Conservation (phyloP, 225 moss, liverwort and hornwort species). For the Physcomitrellopsis africana region DNA sequence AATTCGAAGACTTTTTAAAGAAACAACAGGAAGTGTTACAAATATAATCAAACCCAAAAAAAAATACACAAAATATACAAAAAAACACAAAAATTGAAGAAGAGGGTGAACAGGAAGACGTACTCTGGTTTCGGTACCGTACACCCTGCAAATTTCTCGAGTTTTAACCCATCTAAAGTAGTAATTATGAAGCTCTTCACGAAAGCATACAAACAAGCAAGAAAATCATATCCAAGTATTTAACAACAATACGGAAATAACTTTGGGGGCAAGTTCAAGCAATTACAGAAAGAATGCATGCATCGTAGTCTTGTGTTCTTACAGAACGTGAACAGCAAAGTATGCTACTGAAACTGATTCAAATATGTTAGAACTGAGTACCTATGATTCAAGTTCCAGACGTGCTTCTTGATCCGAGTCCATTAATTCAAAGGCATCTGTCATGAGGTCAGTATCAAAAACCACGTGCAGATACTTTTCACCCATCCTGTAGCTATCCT, state of each 20-base stretch:
- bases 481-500: conserved; percentile 60
- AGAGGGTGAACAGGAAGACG: conserved; percentile 41
- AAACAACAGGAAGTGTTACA: conserved; percentile 8
- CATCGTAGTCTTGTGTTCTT: neutral
- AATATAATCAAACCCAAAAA: neutral
- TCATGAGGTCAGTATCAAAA: conserved; percentile 91
- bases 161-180: conserved; percentile 56
- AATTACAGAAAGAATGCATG: neutral
- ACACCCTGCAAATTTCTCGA: conserved; percentile 87
- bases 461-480: conserved; percentile 98
- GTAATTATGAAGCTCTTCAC: conserved; percentile 79
- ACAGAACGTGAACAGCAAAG: neutral
- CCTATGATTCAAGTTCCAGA: conserved; percentile 90
- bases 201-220: conserved; percentile 61
- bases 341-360: neutral
- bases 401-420: conserved; percentile 82
- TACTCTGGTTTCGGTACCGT: conserved; percentile 94
- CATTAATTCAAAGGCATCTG: conserved; percentile 76
- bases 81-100: too few species aligned
- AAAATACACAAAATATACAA: too few species aligned
- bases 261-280: neutral
- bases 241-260: neutral
- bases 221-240: conserved; percentile 13
- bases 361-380: conserved; percentile 35
- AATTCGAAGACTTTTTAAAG: neutral